Evolutionary conservation across 31 red algal genomes (phyloP).

Genomic region (Asparagopsis taxiformis): DNA sequence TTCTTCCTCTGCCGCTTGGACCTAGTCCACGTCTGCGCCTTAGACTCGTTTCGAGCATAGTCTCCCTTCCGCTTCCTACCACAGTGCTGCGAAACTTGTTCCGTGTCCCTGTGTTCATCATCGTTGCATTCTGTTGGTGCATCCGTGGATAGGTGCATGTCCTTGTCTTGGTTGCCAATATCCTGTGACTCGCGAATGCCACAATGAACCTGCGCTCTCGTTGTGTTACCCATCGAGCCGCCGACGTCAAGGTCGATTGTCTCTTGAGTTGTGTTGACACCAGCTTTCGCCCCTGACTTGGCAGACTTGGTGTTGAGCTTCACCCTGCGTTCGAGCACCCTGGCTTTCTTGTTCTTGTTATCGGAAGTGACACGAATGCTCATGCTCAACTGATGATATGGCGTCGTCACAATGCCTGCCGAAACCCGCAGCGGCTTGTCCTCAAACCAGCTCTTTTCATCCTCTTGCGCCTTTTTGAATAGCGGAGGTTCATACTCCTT

Average conservation of each 20-base stretch:
- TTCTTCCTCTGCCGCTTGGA: background rate
- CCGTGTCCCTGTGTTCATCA: too few species aligned
- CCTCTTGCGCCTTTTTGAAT: constrained; percentile 17
- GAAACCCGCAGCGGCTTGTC: constrained; percentile 14
- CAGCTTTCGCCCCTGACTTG: background rate
- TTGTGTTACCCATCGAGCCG: constrained; percentile 9
- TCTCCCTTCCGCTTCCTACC: too few species aligned
- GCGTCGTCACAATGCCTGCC: constrained; percentile 28
- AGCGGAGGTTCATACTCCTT: constrained; percentile 54
- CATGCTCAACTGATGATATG: constrained; percentile 54
- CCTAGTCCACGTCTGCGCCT: too few species aligned
- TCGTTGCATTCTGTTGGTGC: too few species aligned
- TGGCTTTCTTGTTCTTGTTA: constrained; percentile 2
- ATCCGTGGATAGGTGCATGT: too few species aligned
- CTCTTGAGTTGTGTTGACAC: background rate
- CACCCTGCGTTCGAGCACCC: too few species aligned
- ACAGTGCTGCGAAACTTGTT: too few species aligned
- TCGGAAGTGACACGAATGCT: background rate
- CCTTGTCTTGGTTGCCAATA: too few species aligned
- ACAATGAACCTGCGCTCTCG: too few species aligned
- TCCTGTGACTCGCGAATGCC: too few species aligned
- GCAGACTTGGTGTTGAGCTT: too few species aligned
- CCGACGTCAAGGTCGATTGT: constrained; percentile 2
- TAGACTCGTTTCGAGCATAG: too few species aligned
- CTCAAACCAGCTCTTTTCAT: constrained; percentile 37